Conservation (phyloP, 306 rosid species). For the Gleditsia sinensis region DNA sequence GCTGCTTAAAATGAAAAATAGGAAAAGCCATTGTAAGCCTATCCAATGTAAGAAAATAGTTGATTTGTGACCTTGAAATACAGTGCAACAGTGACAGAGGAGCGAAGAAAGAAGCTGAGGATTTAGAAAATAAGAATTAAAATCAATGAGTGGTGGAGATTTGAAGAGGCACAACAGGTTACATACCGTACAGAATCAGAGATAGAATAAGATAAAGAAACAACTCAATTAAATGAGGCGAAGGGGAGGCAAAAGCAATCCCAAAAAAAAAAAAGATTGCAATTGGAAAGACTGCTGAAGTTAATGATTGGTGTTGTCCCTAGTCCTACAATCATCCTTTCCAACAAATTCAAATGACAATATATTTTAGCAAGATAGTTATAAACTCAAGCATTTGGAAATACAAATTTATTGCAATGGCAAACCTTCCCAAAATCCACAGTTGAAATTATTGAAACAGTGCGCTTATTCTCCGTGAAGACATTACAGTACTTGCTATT, state of each 20-base stretch:
- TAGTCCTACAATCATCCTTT: neutral
- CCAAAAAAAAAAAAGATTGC: conserved; percentile 1
- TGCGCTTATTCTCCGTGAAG: conserved; percentile 96
- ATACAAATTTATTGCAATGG: conserved; percentile 32
- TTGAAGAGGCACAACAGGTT: neutral
- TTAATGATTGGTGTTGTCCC: conserved; percentile 12
- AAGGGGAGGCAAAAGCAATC: neutral
- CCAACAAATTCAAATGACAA: conserved; percentile 12
- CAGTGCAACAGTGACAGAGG: conserved; percentile 4
- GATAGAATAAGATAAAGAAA: neutral
- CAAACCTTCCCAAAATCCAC: conserved; percentile 85
- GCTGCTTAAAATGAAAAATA: conserved; percentile 3
- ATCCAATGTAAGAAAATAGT: conserved; percentile 1
- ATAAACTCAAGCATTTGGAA: conserved; percentile 7
- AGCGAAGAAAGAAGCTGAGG: neutral
- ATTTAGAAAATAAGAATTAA: no score
- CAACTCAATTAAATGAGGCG: neutral
- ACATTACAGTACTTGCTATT: conserved; percentile 98
- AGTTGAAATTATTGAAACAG: conserved; percentile 76
- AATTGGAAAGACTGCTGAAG: neutral
- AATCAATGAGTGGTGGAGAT: neutral
- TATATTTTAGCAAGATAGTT: conserved; percentile 3
- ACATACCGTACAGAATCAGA: neutral
- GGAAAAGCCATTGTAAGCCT: neutral
- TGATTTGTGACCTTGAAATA: conserved; percentile 1